phyloP scores from a whole-genome alignment of 148 eudicot species.

The Amaranthus hypochondriacus region DNA sequence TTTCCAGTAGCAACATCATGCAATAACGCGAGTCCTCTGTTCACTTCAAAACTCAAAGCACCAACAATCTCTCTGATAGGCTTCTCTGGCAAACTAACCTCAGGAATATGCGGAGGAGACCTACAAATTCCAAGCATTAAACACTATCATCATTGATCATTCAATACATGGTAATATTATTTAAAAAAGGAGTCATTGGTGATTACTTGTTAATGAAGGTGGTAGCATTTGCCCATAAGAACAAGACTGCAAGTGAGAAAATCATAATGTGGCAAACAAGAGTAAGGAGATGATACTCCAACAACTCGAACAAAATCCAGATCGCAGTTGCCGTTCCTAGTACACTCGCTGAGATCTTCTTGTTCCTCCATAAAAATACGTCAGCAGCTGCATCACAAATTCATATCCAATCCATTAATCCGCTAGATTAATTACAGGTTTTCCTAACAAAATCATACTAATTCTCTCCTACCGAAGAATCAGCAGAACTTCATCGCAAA shows the following conservation, averaged over 20 bases:
- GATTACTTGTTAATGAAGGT: conserved; percentile 47
- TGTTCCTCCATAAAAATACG: conserved; percentile 90
- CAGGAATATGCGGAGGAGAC: conserved; percentile 51
- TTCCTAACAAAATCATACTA: too few species aligned
- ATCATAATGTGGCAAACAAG: conserved; percentile 67
- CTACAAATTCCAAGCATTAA: conserved; percentile 28
- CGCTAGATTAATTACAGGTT: neutral
- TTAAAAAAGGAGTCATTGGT: neutral
- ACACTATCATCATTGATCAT: conserved; percentile 22
- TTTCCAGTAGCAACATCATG: conserved; percentile 52
- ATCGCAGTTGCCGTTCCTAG: conserved; percentile 70
- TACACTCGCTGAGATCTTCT: conserved; percentile 77
- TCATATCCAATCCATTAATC: neutral
- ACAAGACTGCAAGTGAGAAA: conserved; percentile 54
- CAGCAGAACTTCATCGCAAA: too few species aligned
- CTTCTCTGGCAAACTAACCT: conserved; percentile 45
- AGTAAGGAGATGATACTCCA: conserved; percentile 74
- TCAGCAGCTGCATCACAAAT: conserved; percentile 70
- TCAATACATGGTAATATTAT: conserved; percentile 2
- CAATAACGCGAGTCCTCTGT: conserved; percentile 36
- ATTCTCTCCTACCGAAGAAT: too few species aligned
- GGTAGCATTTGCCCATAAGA: conserved; percentile 76
- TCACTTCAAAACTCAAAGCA: conserved; percentile 42
- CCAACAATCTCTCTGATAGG: conserved; percentile 39
- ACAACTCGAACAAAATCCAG: conserved; percentile 78